Conservation (phyloP, 202 grass and related monocot genomes). For the Panicum virgatum region DNA sequence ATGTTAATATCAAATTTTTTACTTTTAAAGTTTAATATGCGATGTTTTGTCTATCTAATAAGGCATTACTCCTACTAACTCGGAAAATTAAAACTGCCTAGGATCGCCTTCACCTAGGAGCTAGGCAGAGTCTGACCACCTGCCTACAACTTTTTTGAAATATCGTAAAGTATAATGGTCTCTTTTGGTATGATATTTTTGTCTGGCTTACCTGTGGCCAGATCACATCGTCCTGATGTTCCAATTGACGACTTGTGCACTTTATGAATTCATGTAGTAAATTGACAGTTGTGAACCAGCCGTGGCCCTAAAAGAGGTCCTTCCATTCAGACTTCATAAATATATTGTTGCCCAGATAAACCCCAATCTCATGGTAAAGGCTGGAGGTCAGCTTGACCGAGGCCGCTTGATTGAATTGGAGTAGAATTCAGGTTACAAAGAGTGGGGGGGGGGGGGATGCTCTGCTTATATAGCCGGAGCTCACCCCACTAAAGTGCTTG, state of each 20-base stretch:
- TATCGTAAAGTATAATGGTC: background rate
- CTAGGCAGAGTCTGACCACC: background rate
- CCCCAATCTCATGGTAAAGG: no score
- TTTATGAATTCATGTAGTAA: conserved; percentile 9
- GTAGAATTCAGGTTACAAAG: no score
- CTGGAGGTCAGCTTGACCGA: no score
- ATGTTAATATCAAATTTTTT: background rate
- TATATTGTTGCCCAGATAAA: no score
- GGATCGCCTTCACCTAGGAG: background rate
- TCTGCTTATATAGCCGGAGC: no score
- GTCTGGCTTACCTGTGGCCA: conserved; percentile 9
- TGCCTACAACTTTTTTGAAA: background rate
- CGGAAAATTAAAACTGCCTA: background rate
- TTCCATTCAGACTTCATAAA: background rate
- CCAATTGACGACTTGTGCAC: conserved; percentile 16
- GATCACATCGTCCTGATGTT: conserved; percentile 5
- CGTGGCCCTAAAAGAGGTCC: conserved; percentile 15
- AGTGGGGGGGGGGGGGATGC: no score
- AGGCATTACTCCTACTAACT: background rate
- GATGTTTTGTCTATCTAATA: background rate
- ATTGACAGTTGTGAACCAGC: conserved; percentile 17
- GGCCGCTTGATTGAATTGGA: no score
- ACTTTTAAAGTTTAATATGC: background rate
- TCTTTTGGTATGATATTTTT: conserved; percentile 28
- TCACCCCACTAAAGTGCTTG: no score